Evolutionary conservation across 1,284 basidiomycete species (phyloP).

Genomic region (Sanghuangporus sanghuang): DNA sequence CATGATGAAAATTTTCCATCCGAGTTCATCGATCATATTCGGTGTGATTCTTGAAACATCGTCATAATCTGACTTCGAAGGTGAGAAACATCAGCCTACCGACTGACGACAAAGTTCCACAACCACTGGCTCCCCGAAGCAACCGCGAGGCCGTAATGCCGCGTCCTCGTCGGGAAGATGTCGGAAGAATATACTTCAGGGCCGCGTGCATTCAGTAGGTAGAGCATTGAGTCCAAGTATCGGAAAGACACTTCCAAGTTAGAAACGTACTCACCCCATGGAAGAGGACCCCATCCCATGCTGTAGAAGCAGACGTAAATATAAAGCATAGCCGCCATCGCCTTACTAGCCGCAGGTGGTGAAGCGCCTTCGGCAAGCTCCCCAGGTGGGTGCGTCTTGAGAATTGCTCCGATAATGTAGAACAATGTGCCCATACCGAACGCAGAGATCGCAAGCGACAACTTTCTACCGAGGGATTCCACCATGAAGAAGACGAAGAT

Average conservation of each 20-base stretch:
- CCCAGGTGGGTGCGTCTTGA: conserved; percentile 65
- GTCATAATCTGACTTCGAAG: neutral
- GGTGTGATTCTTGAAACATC: conserved; percentile 58
- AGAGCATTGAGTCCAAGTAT: neutral
- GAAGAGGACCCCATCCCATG: conserved; percentile 59
- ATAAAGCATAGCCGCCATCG: conserved; percentile 73
- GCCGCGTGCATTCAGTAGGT: neutral
- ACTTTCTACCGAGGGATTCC: conserved; percentile 50
- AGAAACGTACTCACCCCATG: conserved; percentile 38
- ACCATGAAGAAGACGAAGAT: conserved; percentile 58
- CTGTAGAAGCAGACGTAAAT: conserved; percentile 75
- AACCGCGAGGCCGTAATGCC: conserved; percentile 70
- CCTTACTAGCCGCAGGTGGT: conserved; percentile 50
- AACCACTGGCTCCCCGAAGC: conserved; percentile 76
- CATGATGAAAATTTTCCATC: conserved; percentile 67
- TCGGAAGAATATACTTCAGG: conserved; percentile 60
- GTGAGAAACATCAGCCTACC: neutral
- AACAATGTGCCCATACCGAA: conserved; percentile 54
- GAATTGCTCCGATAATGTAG: conserved; percentile 67
- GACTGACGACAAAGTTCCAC: conserved; percentile 70
- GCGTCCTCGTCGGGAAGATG: conserved; percentile 78
- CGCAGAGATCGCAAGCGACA: conserved; percentile 60
- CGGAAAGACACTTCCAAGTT: neutral
- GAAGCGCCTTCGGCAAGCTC: conserved; percentile 23
- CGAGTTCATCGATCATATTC: conserved; percentile 51